These are phyloP conservation scores for Neonectria coccinea DNA, from an alignment of 2,329 filamentous ascomycete genomes.

Conservation along the genomic window DNA sequence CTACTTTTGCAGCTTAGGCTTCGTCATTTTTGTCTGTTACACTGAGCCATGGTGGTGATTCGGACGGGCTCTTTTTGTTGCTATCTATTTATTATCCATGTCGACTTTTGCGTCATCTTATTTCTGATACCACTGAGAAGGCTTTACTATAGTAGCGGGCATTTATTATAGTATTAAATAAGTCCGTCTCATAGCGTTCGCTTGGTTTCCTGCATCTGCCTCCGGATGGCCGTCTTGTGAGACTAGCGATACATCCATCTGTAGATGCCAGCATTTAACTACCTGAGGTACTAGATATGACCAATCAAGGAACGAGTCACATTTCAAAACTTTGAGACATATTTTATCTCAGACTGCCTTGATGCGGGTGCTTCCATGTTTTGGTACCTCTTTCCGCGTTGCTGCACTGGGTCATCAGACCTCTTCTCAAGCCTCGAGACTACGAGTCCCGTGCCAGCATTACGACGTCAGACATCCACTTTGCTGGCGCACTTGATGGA, in stretches of 20 bases:
- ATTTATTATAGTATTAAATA: too few relatives aligned
- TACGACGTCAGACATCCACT: slow-evolving; percentile 17
- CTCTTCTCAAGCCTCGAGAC: slow-evolving; percentile 12
- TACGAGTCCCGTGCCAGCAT: slow-evolving; percentile 33
- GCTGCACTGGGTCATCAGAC: slow-evolving; percentile 29
- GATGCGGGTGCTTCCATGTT: not conserved
- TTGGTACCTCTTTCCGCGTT: not conserved
- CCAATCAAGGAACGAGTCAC: not conserved
- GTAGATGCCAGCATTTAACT: not conserved
- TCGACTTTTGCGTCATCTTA: too few relatives aligned
- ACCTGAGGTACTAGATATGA: not conserved
- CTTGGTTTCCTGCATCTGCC: not conserved
- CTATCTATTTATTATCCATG: not conserved
- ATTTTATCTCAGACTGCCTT: not conserved
- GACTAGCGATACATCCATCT: too few relatives aligned
- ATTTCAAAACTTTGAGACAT: too few relatives aligned
- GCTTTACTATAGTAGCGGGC: too few relatives aligned
- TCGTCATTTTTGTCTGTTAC: not conserved
- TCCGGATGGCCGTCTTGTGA: not conserved
- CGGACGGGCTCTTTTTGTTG: not conserved
- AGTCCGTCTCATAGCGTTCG: too few relatives aligned
- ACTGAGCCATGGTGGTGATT: too few relatives aligned
- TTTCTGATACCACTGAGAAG: too few relatives aligned
- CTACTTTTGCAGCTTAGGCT: not conserved
- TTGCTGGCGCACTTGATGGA: not conserved